These are phyloP conservation scores for Metarhizium rileyi DNA, from an alignment of 2,329 filamentous ascomycete species.

Conservation along the genomic window DNA sequence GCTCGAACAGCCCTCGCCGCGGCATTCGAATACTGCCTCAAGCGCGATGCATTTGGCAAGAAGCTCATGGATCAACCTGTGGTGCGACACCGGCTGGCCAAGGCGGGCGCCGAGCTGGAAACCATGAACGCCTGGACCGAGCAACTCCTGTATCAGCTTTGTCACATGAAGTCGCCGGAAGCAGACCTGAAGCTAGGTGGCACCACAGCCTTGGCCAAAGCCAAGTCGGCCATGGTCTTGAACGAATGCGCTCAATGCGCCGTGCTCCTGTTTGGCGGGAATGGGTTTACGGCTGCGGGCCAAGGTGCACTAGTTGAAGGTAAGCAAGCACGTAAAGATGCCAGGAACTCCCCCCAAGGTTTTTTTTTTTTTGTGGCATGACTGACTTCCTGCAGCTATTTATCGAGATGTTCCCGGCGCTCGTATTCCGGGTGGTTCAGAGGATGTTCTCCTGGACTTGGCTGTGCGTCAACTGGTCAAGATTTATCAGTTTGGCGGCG, in stretches of 20 bases:
- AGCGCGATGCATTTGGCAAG: constrained; percentile 47
- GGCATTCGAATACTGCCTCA: constrained; percentile 40
- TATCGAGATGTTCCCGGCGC: constrained; percentile 3
- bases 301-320: constrained; percentile 40
- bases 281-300: constrained; percentile 39
- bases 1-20: constrained; percentile 45
- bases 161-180: constrained; percentile 21
- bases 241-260: constrained; percentile 45
- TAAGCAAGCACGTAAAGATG: too few species aligned
- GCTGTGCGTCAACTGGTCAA: constrained; percentile 26
- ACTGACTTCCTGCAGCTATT: constrained; percentile 1
- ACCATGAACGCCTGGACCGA: constrained; percentile 52
- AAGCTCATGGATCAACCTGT: constrained; percentile 48
- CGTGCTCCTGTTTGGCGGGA: constrained; percentile 43
- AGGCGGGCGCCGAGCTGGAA: constrained; percentile 49
- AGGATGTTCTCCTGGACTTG: constrained; percentile 43
- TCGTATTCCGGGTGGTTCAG: constrained; percentile 42
- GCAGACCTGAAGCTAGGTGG: constrained; percentile 23
- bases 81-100: constrained; percentile 48
- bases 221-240: constrained; percentile 37
- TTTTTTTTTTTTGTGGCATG: constrained; percentile 33
- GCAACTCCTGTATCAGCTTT: constrained; percentile 48
- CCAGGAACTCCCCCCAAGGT: too few species aligned
- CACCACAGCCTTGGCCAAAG: constrained; percentile 28
- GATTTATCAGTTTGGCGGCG: constrained; percentile 6